These are phyloP conservation scores for Xylariaceae sp. DNA, from an alignment of 2,329 filamentous ascomycete genomes.

Conservation along the genomic window DNA sequence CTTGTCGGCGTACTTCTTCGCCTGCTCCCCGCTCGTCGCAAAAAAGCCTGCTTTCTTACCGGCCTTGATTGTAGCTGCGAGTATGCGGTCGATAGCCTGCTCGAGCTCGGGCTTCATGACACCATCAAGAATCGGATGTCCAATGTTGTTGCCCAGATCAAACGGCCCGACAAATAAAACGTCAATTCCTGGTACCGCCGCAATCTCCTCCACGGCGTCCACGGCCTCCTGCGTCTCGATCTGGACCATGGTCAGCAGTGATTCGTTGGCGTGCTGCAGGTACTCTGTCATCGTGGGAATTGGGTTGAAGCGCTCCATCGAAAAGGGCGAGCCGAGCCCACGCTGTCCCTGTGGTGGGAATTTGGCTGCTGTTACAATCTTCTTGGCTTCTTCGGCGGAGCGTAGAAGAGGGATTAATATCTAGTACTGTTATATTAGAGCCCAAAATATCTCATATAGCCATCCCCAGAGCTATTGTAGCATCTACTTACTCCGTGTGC, in stretches of 20 bases:
- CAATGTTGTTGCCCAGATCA: constrained; percentile 69
- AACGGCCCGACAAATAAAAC: constrained; percentile 71
- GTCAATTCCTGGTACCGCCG: constrained; percentile 64
- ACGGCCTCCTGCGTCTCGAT: constrained; percentile 71
- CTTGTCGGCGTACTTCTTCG: constrained; percentile 57
- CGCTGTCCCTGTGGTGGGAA: constrained; percentile 61
- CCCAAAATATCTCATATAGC: background rate
- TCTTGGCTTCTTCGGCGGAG: constrained; percentile 57
- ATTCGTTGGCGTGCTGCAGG: constrained; percentile 61
- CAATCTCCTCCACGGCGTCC: constrained; percentile 65
- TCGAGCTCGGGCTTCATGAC: constrained; percentile 64
- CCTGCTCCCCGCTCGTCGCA: constrained; percentile 61
- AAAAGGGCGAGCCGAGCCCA: constrained; percentile 62
- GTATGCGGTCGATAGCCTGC: constrained; percentile 62
- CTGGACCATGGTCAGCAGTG: constrained; percentile 68
- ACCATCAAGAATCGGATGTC: constrained; percentile 65
- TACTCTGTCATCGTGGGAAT: constrained; percentile 59
- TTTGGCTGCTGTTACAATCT: constrained; percentile 58
- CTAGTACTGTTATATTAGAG: constrained; percentile 36
- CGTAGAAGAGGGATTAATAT: constrained; percentile 60
- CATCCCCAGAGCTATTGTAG: background rate
- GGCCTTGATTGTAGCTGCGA: constrained; percentile 62
- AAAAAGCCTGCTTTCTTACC: constrained; percentile 72
- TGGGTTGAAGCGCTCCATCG: constrained; percentile 55
- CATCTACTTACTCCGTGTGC: constrained; percentile 57